Evolutionary conservation across 2,329 filamentous ascomycete genomes (phyloP).

Genomic region (Aureobasidium zeae): DNA sequence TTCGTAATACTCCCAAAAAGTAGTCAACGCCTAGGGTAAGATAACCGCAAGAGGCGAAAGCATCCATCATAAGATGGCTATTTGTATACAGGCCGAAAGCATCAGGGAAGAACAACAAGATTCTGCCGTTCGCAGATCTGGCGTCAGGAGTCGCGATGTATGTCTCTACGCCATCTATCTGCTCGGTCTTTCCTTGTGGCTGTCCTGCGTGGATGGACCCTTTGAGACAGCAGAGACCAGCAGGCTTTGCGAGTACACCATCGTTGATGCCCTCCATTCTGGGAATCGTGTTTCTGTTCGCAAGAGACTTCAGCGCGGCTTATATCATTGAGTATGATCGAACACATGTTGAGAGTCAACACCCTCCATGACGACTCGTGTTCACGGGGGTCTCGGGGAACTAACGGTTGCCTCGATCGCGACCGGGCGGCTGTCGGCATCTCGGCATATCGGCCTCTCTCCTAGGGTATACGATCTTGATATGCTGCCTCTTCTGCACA

Average conservation of each 20-base stretch:
- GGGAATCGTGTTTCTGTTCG: too few species aligned
- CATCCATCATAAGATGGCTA: background rate
- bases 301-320: too few species aligned
- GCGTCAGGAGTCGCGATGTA: background rate
- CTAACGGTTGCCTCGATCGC: too few species aligned
- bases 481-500: too few species aligned
- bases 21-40: background rate
- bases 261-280: too few species aligned
- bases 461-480: too few species aligned
- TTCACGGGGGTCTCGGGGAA: too few species aligned
- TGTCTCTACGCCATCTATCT: background rate
- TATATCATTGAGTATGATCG: too few species aligned
- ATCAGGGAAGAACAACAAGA: background rate
- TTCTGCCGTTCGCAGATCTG: background rate
- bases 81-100: background rate
- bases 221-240: background rate
- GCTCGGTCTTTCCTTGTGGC: background rate
- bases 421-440: too few species aligned
- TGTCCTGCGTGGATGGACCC: background rate
- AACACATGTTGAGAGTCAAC: too few species aligned
- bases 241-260: background rate
- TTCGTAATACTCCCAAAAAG: background rate
- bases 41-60: background rate
- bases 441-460: too few species aligned
- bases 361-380: too few species aligned